Evolutionary conservation across 2,329 filamentous ascomycete genomes (phyloP).

Genomic region (Trichophyton schoenleinii): DNA sequence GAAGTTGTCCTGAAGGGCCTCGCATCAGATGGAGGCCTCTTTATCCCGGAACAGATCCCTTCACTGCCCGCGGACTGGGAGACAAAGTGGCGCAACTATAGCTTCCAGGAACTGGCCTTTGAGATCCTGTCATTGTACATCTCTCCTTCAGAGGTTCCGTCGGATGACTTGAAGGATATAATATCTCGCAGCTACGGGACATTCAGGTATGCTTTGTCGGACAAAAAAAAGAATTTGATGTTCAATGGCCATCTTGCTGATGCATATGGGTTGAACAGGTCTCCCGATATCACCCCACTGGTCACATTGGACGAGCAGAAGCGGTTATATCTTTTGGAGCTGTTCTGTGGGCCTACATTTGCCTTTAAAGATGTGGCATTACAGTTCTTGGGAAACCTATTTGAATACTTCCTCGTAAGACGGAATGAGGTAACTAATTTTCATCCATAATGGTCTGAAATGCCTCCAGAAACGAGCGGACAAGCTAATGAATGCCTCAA

Average conservation of each 20-base stretch:
- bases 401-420: conserved; percentile 37
- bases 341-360: conserved; percentile 93
- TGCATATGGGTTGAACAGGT: conserved; percentile 46
- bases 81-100: conserved; percentile 60
- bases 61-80: conserved; percentile 50
- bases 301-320: conserved; percentile 58
- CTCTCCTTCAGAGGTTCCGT: conserved; percentile 62
- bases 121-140: conserved; percentile 63
- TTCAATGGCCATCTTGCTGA: neutral
- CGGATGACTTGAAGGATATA: conserved; percentile 66
- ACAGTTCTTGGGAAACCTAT: conserved; percentile 92
- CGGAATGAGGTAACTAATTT: conserved; percentile 21
- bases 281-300: conserved; percentile 63
- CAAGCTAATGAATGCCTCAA: conserved; percentile 13
- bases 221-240: neutral
- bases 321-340: conserved; percentile 74
- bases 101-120: conserved; percentile 50
- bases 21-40: conserved; percentile 74
- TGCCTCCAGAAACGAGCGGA: no score
- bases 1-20: conserved; percentile 82
- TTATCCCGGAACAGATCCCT: conserved; percentile 75
- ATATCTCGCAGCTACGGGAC: conserved; percentile 77
- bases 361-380: conserved; percentile 92
- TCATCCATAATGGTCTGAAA: no score
- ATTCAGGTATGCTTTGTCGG: conserved; percentile 49